Base-by-base conservation (phyloP, 345 rosid species). In the Eucalyptus melliodora region DNA sequence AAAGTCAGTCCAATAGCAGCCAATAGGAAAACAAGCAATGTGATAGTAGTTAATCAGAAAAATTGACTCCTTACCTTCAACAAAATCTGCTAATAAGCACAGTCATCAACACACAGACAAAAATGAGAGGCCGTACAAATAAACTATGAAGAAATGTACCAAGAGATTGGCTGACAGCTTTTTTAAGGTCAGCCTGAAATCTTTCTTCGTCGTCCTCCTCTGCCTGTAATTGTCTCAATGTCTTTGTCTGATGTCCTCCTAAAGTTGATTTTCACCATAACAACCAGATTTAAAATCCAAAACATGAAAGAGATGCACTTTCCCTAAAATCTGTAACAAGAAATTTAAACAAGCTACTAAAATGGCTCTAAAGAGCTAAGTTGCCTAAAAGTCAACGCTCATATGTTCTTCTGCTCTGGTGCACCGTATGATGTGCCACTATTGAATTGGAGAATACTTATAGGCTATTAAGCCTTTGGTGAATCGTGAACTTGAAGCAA, bases 191-290 rank as follows among this genome's bases (percentile, higher is more conserved):
- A 91, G 99, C 97, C 92, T 98, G 99, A 93, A 96, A 98, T 91
- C 97, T 95, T 93, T 96, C 97, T 92, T 97, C 99, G 45, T 96
- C 97, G 50, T 96, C 98, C 91, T 97, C 97, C 93, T 96, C 97
- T 77, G 94, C 95, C 88, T 96, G 96, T 81, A 96, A 93, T 89
- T 96, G 96, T 91, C 97, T 94, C 92, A 94, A 89, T 87, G 98
- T 94, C 94, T 94, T 97, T 82, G 94, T 91, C 91, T 91, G 94
- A 85, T 87, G 87, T 72, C 95, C 98, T 90, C 81, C 95, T 87
- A 89, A 88, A 87, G 47, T 77, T 77, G 47, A 40, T 77, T 77
- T 77, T 77, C 85, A 77, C 85, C 47, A 21, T 11, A 40, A 40
- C 47, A 77, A 77, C 7, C 85, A 40, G 47, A 77, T 40, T 77